Evolutionary conservation across 495 filamentous ascomycete species (phyloP), one percentile per base, ranked within the genome.

Genomic region (Penicillium arizonense): DNA sequence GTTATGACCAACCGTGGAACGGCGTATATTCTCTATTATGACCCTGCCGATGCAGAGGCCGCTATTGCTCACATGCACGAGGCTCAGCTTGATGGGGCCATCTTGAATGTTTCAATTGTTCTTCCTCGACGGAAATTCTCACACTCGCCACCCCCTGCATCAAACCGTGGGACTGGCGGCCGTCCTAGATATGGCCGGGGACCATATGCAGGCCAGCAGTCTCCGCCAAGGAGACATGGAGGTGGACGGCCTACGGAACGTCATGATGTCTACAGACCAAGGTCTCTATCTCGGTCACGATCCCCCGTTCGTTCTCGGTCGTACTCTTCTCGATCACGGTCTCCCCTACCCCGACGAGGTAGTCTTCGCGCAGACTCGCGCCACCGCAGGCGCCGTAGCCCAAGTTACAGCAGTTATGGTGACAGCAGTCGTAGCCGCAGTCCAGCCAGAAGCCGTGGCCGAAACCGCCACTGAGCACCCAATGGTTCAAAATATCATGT

Each of bases 31-130:
- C 73, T 96, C 26, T 99, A 90, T 70, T 71, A 82, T 39, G 77
- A 85, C 44, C 82, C 90, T 34, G 77, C 83, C 39, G 87, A 91
- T 57, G 95, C 94, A 33, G 90, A 96, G 62, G 77, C 84, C 14
- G 94, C 94, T 21, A 95, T 99, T 58, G 84, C 91, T 40, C 88
- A 96, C 63, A 97, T 99, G 95, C 95, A 99, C 67, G 94, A 99
- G 77, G 90, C 90, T 12, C 90, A 97, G 57, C 74, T 99, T 38
- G 94, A 99, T 73, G 95, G 94, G 35, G 81, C 87, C 13, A 71
- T 85, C 16, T 85, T 99, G 67, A 88, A 86, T 58, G 94, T 99
- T 23, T 96, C 92, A 47, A 96, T 97, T 57, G 91, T 97, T 21
- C 76, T 97, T 21, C 93, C 93, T 1, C 87, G 90, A 44, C 87